Percentiles rank a stretch among this genome's conserved stretches.
phyloP scores from a whole-genome alignment of 805 yeast genomes.

The Zygosaccharomyces gambellarensis region DNA sequence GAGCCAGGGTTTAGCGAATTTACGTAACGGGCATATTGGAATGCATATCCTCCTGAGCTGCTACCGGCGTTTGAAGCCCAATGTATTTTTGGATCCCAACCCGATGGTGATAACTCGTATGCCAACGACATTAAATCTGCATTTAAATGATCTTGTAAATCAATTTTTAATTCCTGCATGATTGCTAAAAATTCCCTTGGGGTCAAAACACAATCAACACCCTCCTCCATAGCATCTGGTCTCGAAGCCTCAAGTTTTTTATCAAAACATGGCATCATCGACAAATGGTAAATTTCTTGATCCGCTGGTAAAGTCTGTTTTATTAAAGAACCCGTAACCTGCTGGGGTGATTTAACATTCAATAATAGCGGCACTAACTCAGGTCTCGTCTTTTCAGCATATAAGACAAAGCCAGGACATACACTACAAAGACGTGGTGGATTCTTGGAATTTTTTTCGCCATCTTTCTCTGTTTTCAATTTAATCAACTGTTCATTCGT shows the following conservation, averaged over 20 bases:
- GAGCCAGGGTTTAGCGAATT: conserved; percentile 26
- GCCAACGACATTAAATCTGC: conserved; percentile 5
- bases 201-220: conserved; percentile 92
- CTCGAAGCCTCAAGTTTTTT: conserved; percentile 93
- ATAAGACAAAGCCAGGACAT: conserved; percentile 96
- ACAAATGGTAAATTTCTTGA: conserved; percentile 63
- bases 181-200: conserved; percentile 80
- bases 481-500: conserved; percentile 39
- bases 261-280: conserved; percentile 96
- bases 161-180: conserved; percentile 49
- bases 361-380: conserved; percentile 67
- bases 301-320: conserved; percentile 47
- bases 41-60: conserved; percentile 85
- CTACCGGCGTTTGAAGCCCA: conserved; percentile 80
- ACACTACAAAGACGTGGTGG: conserved; percentile 61
- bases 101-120: conserved; percentile 19
- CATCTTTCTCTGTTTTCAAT: conserved; percentile 10
- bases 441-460: conserved; percentile 1
- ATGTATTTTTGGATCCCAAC: conserved; percentile 41
- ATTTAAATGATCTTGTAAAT: conserved; percentile 27
- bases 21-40: conserved; percentile 51
- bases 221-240: conserved; percentile 59
- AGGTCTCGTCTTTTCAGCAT: conserved; percentile 94
- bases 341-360: conserved; percentile 84
- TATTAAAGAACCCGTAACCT: conserved; percentile 76